Evolutionary conservation across 2,329 filamentous ascomycete genomes (phyloP).

Genomic region (Scedosporium dehoogii): DNA sequence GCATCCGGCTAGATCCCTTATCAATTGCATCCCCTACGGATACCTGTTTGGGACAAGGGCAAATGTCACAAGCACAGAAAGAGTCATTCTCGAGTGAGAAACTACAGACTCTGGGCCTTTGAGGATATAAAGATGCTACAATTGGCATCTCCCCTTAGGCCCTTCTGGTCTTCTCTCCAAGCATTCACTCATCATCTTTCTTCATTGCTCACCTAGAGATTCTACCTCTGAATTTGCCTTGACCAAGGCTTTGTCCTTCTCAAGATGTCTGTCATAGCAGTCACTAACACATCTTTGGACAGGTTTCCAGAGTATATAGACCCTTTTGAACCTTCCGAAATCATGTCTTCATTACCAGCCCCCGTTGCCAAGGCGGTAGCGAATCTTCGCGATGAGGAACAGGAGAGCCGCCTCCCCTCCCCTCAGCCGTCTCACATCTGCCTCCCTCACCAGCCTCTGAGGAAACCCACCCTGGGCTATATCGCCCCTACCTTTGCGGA

Average conservation of each 20-base stretch:
- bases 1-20: neutral
- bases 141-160: neutral
- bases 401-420: constrained; percentile 59
- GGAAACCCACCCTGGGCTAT: constrained; percentile 87
- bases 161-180: neutral
- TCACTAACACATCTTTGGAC: constrained; percentile 29
- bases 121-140: neutral
- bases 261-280: constrained; percentile 17
- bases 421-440: constrained; percentile 81
- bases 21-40: neutral
- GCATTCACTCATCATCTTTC: neutral
- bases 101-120: neutral
- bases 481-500: constrained; percentile 89
- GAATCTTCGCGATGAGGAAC: constrained; percentile 28
- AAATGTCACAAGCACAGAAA: neutral
- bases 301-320: constrained; percentile 36
- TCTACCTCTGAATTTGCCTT: too few relatives aligned
- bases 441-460: constrained; percentile 63
- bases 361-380: constrained; percentile 25
- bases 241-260: neutral
- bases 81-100: neutral
- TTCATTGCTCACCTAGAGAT: neutral
- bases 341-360: constrained; percentile 7
- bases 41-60: neutral
- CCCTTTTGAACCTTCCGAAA: constrained; percentile 20